phyloP scores from a whole-genome alignment of 257 asterid species.

The Solanum infundibuliforme region DNA sequence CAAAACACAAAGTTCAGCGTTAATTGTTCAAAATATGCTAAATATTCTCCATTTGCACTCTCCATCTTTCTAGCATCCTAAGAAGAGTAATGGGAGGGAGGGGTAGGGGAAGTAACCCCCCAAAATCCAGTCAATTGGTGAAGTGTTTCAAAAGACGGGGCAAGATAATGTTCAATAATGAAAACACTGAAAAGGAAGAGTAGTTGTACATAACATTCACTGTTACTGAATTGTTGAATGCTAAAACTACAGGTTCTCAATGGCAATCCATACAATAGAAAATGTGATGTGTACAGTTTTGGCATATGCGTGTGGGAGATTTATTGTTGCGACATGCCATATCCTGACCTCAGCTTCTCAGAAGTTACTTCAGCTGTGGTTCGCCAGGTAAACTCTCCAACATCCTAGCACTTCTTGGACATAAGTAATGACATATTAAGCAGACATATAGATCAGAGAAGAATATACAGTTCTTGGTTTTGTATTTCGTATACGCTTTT shows the following conservation, averaged over 20 bases:
- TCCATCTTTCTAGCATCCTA: no score
- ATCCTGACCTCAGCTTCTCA: conserved; percentile 84
- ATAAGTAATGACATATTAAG: not conserved
- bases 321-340: conserved; percentile 90
- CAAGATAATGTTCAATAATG: not conserved
- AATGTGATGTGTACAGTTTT: conserved; percentile 76
- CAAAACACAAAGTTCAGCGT: not conserved
- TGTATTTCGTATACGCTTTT: not conserved
- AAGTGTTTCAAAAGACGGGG: not conserved
- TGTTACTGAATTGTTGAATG: not conserved
- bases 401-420: not conserved
- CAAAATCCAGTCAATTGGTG: not conserved
- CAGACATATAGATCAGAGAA: not conserved
- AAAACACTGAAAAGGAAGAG: not conserved
- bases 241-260: conserved; percentile 50
- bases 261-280: conserved; percentile 68
- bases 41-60: no score
- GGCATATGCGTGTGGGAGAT: conserved; percentile 89
- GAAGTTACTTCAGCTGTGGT: conserved; percentile 90
- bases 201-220: not conserved
- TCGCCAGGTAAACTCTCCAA: conserved; percentile 46
- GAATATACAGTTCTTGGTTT: not conserved
- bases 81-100: no score
- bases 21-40: not conserved
- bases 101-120: no score